Evolutionary conservation across 805 yeast species (phyloP).

Genomic region (Starmerella powellii): DNA sequence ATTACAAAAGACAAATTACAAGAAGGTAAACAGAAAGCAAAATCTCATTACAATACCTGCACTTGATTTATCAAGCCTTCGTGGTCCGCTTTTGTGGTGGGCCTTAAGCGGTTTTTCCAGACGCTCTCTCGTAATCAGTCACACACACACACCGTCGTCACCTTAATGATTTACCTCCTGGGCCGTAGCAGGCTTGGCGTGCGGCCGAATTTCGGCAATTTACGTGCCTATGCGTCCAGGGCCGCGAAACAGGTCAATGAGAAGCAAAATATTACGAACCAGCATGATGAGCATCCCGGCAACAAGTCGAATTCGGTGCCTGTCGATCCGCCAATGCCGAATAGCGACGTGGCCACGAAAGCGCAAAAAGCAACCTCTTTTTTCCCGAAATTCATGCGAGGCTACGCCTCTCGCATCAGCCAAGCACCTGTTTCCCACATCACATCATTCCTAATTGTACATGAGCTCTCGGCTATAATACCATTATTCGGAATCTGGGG

Average conservation of each 20-base stretch:
- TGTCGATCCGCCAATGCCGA: background rate
- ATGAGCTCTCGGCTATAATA: conserved; percentile 61
- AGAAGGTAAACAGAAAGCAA: too few species aligned
- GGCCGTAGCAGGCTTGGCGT: background rate
- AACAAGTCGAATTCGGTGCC: background rate
- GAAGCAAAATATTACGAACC: background rate
- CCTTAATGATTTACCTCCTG: background rate
- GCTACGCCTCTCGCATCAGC: conserved; percentile 39
- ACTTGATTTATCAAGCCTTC: too few species aligned
- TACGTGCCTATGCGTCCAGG: conserved; percentile 20
- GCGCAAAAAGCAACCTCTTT: conserved; percentile 17
- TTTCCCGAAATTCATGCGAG: conserved; percentile 41
- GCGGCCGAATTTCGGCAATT: background rate
- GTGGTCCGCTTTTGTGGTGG: too few species aligned
- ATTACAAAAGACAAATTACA: too few species aligned
- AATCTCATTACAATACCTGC: too few species aligned
- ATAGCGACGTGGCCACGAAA: conserved; percentile 1
- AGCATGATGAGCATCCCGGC: background rate
- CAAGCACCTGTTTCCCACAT: conserved; percentile 50
- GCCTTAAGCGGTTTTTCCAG: too few species aligned
- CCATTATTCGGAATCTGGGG: conserved; percentile 65
- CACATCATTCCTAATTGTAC: conserved; percentile 53
- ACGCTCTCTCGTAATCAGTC: too few species aligned
- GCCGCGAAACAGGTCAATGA: conserved; percentile 24
- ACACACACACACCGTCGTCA: background rate